Evolutionary conservation across 225 moss, liverwort and hornwort species (phyloP).

Genomic region (Bryum argenteum): DNA sequence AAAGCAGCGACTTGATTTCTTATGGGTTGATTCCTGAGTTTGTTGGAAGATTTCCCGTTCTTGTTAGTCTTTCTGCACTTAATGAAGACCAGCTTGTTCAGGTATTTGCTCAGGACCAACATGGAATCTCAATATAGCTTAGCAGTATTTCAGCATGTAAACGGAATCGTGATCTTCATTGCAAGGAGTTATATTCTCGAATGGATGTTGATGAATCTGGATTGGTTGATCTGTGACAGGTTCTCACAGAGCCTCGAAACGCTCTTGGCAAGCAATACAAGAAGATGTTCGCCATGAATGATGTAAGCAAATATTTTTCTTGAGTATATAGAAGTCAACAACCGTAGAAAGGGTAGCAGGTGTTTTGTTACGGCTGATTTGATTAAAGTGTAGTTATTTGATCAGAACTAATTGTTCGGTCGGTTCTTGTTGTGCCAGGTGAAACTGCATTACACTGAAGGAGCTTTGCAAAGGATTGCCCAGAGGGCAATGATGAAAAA

Average conservation of each 20-base stretch:
- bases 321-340: constrained; percentile 4
- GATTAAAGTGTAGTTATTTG: neutral
- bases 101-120: constrained; percentile 41
- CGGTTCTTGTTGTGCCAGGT: constrained; percentile 53
- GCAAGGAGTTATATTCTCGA: neutral
- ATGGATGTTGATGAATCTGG: constrained; percentile 12
- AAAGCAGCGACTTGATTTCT: constrained; percentile 97
- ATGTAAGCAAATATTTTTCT: constrained; percentile 46
- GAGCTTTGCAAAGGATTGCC: constrained; percentile 87
- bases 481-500: constrained; percentile 91
- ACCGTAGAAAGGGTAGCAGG: constrained; percentile 15
- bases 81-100: constrained; percentile 98
- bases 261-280: constrained; percentile 99
- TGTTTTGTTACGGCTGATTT: neutral
- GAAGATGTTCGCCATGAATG: constrained; percentile 99
- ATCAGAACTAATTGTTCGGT: constrained; percentile 7
- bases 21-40: constrained; percentile 99
- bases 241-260: constrained; percentile 93
- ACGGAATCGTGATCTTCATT: constrained; percentile 8
- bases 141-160: neutral
- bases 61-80: constrained; percentile 91
- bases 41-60: constrained; percentile 96
- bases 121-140: constrained; percentile 7
- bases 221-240: constrained; percentile 50
- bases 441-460: constrained; percentile 89